Base-by-base conservation (phyloP, 148 eudicot genomes). In the Oxyria digyna region DNA sequence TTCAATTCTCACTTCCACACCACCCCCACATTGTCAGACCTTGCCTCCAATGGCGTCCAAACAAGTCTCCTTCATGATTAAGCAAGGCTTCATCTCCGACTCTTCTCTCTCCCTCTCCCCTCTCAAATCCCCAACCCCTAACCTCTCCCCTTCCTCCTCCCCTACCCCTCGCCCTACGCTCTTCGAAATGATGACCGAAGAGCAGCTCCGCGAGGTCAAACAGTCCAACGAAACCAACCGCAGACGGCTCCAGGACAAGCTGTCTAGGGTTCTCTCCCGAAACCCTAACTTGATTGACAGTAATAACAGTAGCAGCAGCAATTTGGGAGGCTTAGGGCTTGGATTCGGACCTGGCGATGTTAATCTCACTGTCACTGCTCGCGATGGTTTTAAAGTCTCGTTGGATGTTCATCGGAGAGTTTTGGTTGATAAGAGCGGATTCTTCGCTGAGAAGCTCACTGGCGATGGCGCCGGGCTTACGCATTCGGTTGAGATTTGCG, bases 401-500 rank as follows among this genome's bases (percentile, higher is more conserved):
- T 78, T 92, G 87, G 89, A 89, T 45, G 95, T 93, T 72, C 95
- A 93, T 26, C 35, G 87, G 69, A 68, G 75, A 55, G 95, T 93
- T 42, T 72, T 93, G 52, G 85, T 78, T 0, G 76, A 72, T 6
- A 77, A 82, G 78, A 93, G 98, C 74, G 72, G 87, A 49, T 93
- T 89, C 48, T 93, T 93, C 41, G 84, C 85, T 6, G 84, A 85
- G 74, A 93, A 90, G 73, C 72, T 93, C 70, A 68, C 50, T 62
- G 46, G 74, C 15, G 76, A 79, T 42, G 80, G 79, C 18, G 75
- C 77, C n/a, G n/a, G n/a, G 33, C 71, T 81, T 40, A 54, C 77
- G 70, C 91, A 84, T 75, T 81, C 88, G 12, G 93, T 93, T 52
- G 96, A 93, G 77, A 93, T 93, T 40, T 85, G 93, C 71, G 98